These are phyloP conservation scores for Blastocystis sp. DNA, from an alignment of 352 stramenopile genomes.

Conservation along the genomic window DNA sequence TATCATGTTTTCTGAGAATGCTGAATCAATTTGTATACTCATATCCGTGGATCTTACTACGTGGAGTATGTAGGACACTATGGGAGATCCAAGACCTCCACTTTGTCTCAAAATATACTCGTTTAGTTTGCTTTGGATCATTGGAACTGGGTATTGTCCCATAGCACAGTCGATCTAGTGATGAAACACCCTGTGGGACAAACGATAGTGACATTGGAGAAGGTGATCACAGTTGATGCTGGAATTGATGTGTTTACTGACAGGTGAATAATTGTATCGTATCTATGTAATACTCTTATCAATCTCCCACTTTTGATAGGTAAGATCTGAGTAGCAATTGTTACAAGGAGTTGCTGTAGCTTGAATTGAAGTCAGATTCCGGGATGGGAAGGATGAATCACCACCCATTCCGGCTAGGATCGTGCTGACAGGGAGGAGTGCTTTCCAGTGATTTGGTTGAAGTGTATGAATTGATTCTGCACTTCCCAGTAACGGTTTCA, in stretches of 20 bases:
- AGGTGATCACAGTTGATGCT: slow-evolving; percentile 2
- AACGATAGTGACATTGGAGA: not conserved
- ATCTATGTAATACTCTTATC: not conserved
- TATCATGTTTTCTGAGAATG: not conserved
- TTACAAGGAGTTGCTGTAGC: no score
- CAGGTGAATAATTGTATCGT: not conserved
- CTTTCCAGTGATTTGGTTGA: not conserved
- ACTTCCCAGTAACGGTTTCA: not conserved
- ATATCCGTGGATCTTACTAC: not conserved
- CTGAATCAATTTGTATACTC: not conserved
- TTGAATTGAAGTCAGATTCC: no score
- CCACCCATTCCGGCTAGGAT: not conserved
- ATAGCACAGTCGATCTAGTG: not conserved
- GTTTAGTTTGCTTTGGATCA: not conserved
- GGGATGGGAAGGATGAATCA: not conserved
- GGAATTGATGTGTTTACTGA: not conserved
- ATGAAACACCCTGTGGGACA: not conserved
- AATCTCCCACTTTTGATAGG: not conserved
- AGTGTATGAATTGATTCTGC: not conserved
- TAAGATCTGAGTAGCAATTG: no score
- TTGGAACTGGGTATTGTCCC: not conserved
- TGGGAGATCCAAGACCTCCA: not conserved
- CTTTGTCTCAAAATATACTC: not conserved
- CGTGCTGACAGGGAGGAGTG: not conserved
- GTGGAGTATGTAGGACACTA: not conserved